Conservation (phyloP, 2,329 filamentous ascomycete genomes). For the Fusarium sp. region DNA sequence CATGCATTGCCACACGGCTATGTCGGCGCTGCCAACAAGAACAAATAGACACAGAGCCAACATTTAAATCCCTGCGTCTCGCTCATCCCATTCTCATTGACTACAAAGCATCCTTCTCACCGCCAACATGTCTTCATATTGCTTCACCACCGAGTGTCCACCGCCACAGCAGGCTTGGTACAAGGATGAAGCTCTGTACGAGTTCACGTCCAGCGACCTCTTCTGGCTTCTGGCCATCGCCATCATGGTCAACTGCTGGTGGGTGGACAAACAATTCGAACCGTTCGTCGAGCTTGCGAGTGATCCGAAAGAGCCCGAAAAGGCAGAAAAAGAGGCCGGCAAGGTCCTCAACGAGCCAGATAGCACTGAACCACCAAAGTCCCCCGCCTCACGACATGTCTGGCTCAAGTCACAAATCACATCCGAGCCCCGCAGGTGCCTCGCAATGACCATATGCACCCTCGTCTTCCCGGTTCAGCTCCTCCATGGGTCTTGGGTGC, state of each 20-base stretch:
- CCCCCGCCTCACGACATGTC: not conserved
- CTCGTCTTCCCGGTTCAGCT: constrained; percentile 6
- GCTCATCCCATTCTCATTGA: not conserved
- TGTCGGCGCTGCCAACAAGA: not conserved
- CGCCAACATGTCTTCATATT: not conserved
- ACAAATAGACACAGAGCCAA: not conserved
- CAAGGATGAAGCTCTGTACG: constrained; percentile 17
- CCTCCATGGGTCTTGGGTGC: constrained; percentile 23
- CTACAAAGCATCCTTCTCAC: not conserved
- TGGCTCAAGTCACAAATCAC: constrained; percentile 16
- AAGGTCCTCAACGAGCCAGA: not conserved
- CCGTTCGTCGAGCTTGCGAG: not conserved
- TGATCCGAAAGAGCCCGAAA: not conserved
- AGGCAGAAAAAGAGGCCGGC: not conserved
- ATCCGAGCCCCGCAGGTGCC: constrained; percentile 3
- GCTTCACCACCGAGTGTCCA: not conserved
- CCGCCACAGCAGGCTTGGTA: constrained; percentile 16
- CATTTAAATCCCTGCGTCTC: not conserved
- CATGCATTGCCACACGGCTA: not conserved
- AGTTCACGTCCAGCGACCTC: constrained; percentile 25
- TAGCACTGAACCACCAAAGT: not conserved
- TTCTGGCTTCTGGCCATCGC: constrained; percentile 26
- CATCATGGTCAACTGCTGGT: constrained; percentile 20
- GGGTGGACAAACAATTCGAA: constrained; percentile 14
- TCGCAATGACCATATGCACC: not conserved